phyloP scores from a whole-genome alignment of 1,284 basidiomycete genomes.

The Sporisorium exsertum region DNA sequence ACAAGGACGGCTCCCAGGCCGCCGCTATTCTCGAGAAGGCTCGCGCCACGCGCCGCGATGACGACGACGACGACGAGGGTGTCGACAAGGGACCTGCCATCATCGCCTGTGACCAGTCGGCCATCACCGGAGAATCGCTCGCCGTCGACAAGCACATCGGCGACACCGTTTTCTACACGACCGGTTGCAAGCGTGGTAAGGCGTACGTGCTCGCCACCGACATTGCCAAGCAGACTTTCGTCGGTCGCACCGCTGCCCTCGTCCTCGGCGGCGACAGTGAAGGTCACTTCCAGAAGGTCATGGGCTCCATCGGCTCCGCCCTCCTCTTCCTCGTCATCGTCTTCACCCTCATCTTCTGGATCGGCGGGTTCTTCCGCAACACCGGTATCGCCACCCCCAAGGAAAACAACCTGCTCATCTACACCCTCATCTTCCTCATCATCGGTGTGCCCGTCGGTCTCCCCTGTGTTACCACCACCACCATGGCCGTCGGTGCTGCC shows the following conservation, averaged over 20 bases:
- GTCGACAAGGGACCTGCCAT: conserved; percentile 73
- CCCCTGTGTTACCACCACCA: conserved; percentile 73
- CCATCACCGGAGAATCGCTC: conserved; percentile 74
- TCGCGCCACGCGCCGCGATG: conserved; percentile 60
- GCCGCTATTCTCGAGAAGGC: conserved; percentile 66
- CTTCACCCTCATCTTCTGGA: conserved; percentile 72
- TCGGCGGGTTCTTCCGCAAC: conserved; percentile 73
- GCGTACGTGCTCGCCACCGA: conserved; percentile 72
- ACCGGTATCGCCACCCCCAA: conserved; percentile 72
- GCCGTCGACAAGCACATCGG: conserved; percentile 74
- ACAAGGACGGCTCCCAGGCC: conserved; percentile 68
- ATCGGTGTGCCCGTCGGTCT: conserved; percentile 75
- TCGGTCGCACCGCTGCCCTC: conserved; percentile 73
- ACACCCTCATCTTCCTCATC: conserved; percentile 73
- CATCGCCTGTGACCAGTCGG: conserved; percentile 73
- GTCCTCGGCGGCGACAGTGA: conserved; percentile 69
- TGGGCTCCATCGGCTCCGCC: conserved; percentile 73
- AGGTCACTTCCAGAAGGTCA: conserved; percentile 74
- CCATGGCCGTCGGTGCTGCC: conserved; percentile 74
- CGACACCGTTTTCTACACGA: conserved; percentile 72
- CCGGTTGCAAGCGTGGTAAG: conserved; percentile 73
- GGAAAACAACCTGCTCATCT: conserved; percentile 73
- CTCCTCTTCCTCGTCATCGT: conserved; percentile 73
- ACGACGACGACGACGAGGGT: conserved; percentile 69
- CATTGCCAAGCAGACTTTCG: conserved; percentile 72